Percentiles rank a stretch among this genome's conserved stretches.
phyloP scores from a whole-genome alignment of 2,329 filamentous ascomycete species.

The Phoma sp. region DNA sequence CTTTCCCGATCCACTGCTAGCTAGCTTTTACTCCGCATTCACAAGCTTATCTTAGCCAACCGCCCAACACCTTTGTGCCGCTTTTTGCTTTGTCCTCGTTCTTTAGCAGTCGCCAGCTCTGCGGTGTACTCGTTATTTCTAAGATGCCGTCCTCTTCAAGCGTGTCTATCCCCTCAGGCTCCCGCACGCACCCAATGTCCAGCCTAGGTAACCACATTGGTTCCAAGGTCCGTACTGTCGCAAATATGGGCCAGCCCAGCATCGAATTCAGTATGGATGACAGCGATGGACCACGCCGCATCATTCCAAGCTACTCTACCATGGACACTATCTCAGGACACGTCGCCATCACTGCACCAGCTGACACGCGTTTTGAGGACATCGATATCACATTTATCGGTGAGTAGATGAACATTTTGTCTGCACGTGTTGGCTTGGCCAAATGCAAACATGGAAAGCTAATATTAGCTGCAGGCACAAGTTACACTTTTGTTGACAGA shows the following conservation, averaged over 20 bases:
- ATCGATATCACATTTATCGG: conserved; percentile 65
- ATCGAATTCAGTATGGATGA: conserved; percentile 53
- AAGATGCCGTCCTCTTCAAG: conserved; percentile 31
- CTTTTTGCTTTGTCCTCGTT: conserved; percentile 19
- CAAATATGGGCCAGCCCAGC: conserved; percentile 46
- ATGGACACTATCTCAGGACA: conserved; percentile 63
- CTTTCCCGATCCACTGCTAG: conserved; percentile 14
- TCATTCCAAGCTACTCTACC: conserved; percentile 60
- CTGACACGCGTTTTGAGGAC: conserved; percentile 63
- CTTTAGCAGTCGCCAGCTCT: conserved; percentile 12
- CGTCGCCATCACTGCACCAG: conserved; percentile 57
- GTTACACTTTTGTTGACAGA: conserved; percentile 62
- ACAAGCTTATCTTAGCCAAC: conserved; percentile 18
- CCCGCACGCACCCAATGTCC: conserved; percentile 38
- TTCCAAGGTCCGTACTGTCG: conserved; percentile 43
- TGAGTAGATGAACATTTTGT: conserved; percentile 35
- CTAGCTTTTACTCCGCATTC: conserved; percentile 31
- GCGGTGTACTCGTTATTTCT: conserved; percentile 17
- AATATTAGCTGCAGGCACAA: conserved; percentile 51
- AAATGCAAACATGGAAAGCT: conserved; percentile 11
- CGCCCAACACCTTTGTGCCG: conserved; percentile 14
- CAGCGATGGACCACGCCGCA: conserved; percentile 35
- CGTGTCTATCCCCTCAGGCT: conserved; percentile 22
- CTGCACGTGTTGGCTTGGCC: conserved; percentile 2
- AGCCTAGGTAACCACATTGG: conserved; percentile 42